Evolutionary conservation across 805 yeast genomes (phyloP), one percentile per base, ranked within the genome.

Genomic region (Candida verbasci): DNA sequence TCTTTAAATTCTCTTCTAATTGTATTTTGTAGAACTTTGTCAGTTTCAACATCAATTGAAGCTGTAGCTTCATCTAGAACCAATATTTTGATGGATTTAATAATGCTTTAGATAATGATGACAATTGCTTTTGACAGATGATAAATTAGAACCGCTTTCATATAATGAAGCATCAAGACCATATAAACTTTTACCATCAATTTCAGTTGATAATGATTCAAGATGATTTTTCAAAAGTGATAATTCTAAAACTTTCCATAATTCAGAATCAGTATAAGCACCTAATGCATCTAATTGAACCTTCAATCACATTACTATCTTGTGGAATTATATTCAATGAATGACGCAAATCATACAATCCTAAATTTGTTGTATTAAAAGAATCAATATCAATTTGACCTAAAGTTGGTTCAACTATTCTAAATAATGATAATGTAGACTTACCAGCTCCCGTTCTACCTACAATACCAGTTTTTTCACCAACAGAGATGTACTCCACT

Each of bases 381-480:
- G 73, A 78, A 61, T 89, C 96, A 47, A 88, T 82, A 9, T 63
- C 64, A 47, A 88, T 84, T 24, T 65, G 59, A 12, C 94, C 93
- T 9, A 57, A 60, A 3, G 80, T 76, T 1, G 83, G 74, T 58
- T 88, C 96, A 49, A 89, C 85, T 30, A 88, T 76, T 47, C 97
- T 68, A 70, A 86, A 88, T 26, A 88, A 62, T 0, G 95, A 83
- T 51, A 88, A 69, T 1, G 95, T 82, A 0, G 93, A 82, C 58
- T 88, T 88, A 45, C 97, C 97, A 2, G 97, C 97, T 44, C 97
- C n/a, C n/a, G n/a, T n/a, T n/a, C n/a, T n/a, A n/a, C n/a, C n/a
- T n/a, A n/a, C n/a, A n/a, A n/a, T n/a, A 18, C 21, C 21, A 18
- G 8, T 18, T 18, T 18, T 18, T 18, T 18, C 21, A 18, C 21